Evolutionary conservation across 179 eudicot genomes (phyloP).

Genomic region (Dionaea muscipula): DNA sequence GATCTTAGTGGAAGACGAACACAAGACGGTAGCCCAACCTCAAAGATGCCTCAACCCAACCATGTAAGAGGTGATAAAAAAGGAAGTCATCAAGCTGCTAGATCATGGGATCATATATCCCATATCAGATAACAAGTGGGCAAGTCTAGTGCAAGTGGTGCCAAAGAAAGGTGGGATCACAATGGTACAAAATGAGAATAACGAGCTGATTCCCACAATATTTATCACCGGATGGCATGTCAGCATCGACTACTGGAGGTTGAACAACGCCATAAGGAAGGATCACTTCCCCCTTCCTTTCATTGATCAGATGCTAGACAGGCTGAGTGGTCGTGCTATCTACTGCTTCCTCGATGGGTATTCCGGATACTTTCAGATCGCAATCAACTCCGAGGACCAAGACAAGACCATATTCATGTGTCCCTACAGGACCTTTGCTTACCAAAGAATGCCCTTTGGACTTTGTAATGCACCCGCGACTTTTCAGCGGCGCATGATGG

Average conservation of each 20-base stretch:
- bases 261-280: not conserved
- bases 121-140: not conserved
- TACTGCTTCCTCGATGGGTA: not conserved
- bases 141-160: not conserved
- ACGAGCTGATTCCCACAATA: not conserved
- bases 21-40: not conserved
- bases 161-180: too few relatives aligned
- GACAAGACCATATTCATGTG: not conserved
- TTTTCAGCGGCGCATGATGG: not conserved
- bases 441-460: not conserved
- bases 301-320: not conserved
- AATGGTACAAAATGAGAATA: not conserved
- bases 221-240: not conserved
- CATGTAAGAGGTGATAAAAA: not conserved
- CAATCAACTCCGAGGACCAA: not conserved
- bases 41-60: not conserved
- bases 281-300: not conserved
- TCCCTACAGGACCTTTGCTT: not conserved
- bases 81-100: not conserved
- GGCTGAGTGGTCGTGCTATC: not conserved
- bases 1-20: not conserved
- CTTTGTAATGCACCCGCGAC: not conserved
- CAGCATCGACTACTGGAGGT: not conserved
- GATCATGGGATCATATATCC: not conserved
- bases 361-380: not conserved